Conservation (phyloP, 2,329 filamentous ascomycete genomes). For the Diaporthe ilicicola region DNA sequence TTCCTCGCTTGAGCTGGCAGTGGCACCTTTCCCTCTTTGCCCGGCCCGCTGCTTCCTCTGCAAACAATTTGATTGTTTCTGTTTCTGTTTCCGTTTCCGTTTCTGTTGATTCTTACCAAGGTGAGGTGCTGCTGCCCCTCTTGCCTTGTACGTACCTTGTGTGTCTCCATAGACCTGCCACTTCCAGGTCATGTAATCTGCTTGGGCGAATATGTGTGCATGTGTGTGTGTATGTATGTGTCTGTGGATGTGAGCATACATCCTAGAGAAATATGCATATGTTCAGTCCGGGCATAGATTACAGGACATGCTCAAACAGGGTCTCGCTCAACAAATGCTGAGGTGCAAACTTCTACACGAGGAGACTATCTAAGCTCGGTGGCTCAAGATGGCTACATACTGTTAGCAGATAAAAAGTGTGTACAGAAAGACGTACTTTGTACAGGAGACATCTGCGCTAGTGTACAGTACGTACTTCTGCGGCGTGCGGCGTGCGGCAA, state of each 20-base stretch:
- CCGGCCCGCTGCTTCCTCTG: not conserved
- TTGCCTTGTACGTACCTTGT: not conserved
- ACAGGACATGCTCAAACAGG: too few species aligned
- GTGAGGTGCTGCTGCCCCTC: too few species aligned
- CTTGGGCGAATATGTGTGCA: not conserved
- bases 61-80: not conserved
- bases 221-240: not conserved
- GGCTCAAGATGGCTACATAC: too few species aligned
- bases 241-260: not conserved
- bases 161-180: not conserved
- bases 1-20: not conserved
- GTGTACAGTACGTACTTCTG: too few species aligned
- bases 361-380: too few species aligned
- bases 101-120: not conserved
- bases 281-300: not conserved
- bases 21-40: not conserved
- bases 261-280: too few species aligned
- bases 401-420: too few species aligned
- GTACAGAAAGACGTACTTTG: too few species aligned
- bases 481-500: not conserved
- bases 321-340: too few species aligned
- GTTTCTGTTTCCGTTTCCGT: too few species aligned
- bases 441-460: too few species aligned
- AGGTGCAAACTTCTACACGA: not conserved
- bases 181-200: not conserved